phyloP scores from a whole-genome alignment of 2,329 filamentous ascomycete species.

The Thielaviopsis musarum region DNA sequence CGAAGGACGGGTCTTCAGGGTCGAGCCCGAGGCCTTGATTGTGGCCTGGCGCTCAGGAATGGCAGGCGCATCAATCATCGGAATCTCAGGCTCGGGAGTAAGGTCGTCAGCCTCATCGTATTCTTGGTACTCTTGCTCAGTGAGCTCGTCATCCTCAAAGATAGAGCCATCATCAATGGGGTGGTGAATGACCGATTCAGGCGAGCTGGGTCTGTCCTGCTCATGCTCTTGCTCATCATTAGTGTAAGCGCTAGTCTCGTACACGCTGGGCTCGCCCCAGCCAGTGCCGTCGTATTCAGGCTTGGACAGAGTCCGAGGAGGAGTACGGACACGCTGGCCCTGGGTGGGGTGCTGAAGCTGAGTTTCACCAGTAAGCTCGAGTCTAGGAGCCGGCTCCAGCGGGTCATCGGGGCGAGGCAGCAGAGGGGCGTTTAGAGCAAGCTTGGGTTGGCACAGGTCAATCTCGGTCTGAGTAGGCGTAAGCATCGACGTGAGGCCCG shows the following conservation, averaged over 20 bases:
- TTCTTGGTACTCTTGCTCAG: constrained; percentile 16
- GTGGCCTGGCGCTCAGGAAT: constrained; percentile 75
- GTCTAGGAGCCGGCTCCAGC: background rate
- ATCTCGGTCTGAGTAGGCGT: constrained; percentile 9
- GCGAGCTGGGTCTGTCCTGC: constrained; percentile 48
- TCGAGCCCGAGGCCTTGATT: constrained; percentile 73
- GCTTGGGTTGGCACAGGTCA: constrained; percentile 12
- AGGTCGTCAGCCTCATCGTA: constrained; percentile 17
- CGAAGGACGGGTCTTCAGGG: constrained; percentile 76
- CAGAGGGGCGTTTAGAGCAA: constrained; percentile 18
- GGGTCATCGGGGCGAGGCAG: constrained; percentile 13
- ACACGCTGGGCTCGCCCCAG: constrained; percentile 33
- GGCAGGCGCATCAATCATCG: constrained; percentile 37
- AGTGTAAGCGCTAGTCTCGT: constrained; percentile 17
- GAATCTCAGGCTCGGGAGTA: constrained; percentile 18
- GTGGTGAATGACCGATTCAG: constrained; percentile 80
- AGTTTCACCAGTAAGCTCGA: constrained; percentile 1
- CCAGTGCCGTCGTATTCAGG: constrained; percentile 47
- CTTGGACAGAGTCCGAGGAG: constrained; percentile 30
- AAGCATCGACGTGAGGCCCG: constrained; percentile 5
- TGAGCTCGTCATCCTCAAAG: constrained; percentile 18
- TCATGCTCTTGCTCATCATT: constrained; percentile 34
- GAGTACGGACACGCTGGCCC: constrained; percentile 29
- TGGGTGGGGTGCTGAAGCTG: background rate
- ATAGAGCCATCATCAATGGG: constrained; percentile 30